A percentile compares a stretch with the other conserved stretches of the same genome.
Conservation (phyloP, 2,329 filamentous ascomycete genomes). For the Cordyceps cicadae region DNA sequence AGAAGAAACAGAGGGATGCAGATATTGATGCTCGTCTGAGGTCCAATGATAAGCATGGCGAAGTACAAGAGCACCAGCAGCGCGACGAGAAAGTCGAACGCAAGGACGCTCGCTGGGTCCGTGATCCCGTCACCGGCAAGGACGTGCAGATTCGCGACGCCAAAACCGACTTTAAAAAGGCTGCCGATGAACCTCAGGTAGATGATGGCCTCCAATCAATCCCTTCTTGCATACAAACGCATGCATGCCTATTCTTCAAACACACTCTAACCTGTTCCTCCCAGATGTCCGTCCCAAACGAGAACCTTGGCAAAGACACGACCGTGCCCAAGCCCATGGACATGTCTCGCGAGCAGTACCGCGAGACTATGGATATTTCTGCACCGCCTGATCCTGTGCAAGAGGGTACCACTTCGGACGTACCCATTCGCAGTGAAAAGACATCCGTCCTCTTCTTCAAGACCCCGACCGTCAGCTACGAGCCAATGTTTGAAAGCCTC, state of each 20-base stretch:
- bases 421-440: conserved; percentile 92
- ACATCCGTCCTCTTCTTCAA: conserved; percentile 95
- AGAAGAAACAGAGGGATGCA: conserved; percentile 69
- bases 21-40: conserved; percentile 54
- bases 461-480: conserved; percentile 80
- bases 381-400: conserved; percentile 82
- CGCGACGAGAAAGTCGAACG: conserved; percentile 26
- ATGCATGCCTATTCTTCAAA: too few species aligned
- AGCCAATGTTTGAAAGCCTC: conserved; percentile 72
- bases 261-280: background rate
- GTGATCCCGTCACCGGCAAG: conserved; percentile 80
- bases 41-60: conserved; percentile 26
- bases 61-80: conserved; percentile 36
- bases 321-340: conserved; percentile 61
- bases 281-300: conserved; percentile 78
- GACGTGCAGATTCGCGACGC: conserved; percentile 82
- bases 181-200: conserved; percentile 65
- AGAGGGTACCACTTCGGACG: conserved; percentile 77
- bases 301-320: conserved; percentile 70
- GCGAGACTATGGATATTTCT: conserved; percentile 76
- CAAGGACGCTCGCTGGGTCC: conserved; percentile 59
- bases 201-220: conserved; percentile 6
- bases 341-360: conserved; percentile 73
- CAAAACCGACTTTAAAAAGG: conserved; percentile 57
- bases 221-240: background rate